Evolutionary conservation across 2,329 filamentous ascomycete genomes (phyloP).

Genomic region (Falciphora oryzae): DNA sequence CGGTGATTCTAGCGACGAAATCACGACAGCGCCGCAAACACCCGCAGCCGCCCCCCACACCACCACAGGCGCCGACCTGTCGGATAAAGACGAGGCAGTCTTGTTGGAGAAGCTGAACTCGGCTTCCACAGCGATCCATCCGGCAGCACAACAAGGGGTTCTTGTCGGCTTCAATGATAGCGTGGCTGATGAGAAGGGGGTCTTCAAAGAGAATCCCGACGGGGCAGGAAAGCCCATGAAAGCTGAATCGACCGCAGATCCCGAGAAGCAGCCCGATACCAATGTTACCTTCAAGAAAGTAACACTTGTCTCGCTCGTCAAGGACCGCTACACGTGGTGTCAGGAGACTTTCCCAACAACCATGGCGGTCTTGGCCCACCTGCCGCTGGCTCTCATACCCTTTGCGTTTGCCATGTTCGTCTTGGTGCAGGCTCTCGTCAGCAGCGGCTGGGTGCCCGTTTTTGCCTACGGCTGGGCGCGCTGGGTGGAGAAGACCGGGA

Average conservation of each 20-base stretch:
- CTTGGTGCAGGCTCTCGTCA: slow-evolving; percentile 65
- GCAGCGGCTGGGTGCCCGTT: slow-evolving; percentile 67
- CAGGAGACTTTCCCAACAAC: slow-evolving; percentile 68
- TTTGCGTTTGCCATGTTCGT: slow-evolving; percentile 73
- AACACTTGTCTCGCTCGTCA: slow-evolving; percentile 47
- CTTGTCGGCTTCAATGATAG: neutral
- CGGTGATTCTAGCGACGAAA: neutral
- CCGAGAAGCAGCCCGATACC: neutral
- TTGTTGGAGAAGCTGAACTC: slow-evolving; percentile 8
- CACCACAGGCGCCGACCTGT: neutral
- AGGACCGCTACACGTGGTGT: slow-evolving; percentile 47
- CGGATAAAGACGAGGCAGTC: slow-evolving; percentile 27
- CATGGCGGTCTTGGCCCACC: slow-evolving; percentile 56
- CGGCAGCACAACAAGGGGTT: neutral
- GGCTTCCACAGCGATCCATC: neutral
- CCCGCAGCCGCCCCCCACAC: neutral
- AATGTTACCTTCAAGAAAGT: neutral
- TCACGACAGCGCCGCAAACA: neutral
- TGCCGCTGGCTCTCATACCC: slow-evolving; percentile 63
- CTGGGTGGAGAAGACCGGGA: slow-evolving; percentile 65
- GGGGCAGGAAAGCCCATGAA: neutral
- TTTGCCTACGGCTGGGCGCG: slow-evolving; percentile 70
- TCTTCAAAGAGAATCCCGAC: neutral
- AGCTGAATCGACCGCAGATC: neutral
- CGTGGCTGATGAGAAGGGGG: neutral